Evolutionary conservation across 352 stramenopile species (phyloP), one percentile per base, ranked within the genome.

Genomic region (Globisporangium echinulatum): DNA sequence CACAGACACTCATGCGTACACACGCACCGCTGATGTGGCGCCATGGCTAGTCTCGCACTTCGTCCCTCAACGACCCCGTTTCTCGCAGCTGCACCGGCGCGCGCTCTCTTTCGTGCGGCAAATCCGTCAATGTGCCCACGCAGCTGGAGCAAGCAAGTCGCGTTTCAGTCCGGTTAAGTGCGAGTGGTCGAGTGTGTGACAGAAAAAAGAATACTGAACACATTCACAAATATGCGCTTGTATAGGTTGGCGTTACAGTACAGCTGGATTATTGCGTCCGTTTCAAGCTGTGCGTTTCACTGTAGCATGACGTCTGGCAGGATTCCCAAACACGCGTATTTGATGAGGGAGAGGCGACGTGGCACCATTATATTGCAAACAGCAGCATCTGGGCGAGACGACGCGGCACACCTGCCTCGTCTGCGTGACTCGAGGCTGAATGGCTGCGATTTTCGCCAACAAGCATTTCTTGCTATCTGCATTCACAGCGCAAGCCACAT

Each of bases 1-100:
- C 2, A 33, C 25, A 33, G 25, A 33, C 25, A 33, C 25, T 3
- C 25, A 33, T 33, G 25, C 25, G 25, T 33, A 33, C 25, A 33
- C 25, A 50, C 58, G 49, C 67, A 84, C 74, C 64, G 59, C 48
- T 78, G 78, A 56, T 81, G 63, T 53, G 74, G 74, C 36, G 74
- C 64, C 74, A 84, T 84, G 10, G 37, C 19, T 9, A 10, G 36
- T 25, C 49, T 25, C 36, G 15, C 37, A 50, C 44, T 49, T 44
- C 11, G 40, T 44, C 40, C 2, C 7, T 44, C 46, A 14, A 9
- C 17, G 46, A 9, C 5, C 37, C 7, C 43, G 9, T 49, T 38
- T 47, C 58, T 55, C 53, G 15, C 25, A 40, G n/a, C 7, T 13
- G 44, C 42, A 44, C 55, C 5, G 46, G 43, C 40, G 14, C 39